Evolutionary conservation across 257 asterid species (phyloP).

Genomic region (Rehmannia glutinosa): DNA sequence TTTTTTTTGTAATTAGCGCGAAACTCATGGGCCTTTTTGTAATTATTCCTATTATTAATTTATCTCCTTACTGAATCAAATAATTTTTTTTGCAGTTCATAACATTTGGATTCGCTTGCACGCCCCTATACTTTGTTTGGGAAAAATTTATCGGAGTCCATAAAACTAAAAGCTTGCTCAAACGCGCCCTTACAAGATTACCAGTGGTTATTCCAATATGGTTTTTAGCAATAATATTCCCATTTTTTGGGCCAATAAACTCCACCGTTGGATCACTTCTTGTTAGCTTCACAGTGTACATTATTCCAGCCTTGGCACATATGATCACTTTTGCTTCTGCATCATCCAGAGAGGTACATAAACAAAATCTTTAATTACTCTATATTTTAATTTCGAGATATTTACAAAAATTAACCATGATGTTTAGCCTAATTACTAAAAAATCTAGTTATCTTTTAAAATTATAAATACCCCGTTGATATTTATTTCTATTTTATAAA

Average conservation of each 20-base stretch:
- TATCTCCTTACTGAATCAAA: too few species aligned
- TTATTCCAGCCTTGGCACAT: constrained; percentile 83
- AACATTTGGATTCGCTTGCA: constrained; percentile 87
- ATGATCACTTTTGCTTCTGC: constrained; percentile 86
- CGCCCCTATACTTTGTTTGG: constrained; percentile 84
- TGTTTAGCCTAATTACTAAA: too few species aligned
- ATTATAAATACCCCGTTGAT: too few species aligned
- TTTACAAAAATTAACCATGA: too few species aligned
- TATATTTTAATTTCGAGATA: too few species aligned
- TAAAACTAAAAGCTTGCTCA: constrained; percentile 64
- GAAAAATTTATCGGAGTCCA: constrained; percentile 77
- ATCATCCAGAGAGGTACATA: constrained; percentile 84
- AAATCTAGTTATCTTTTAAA: too few species aligned
- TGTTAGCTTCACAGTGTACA: constrained; percentile 90
- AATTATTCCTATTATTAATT: not conserved
- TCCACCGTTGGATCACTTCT: constrained; percentile 87
- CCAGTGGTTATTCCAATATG: constrained; percentile 84
- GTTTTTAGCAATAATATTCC: constrained; percentile 77
- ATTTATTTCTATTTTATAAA: too few species aligned
- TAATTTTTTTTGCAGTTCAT: constrained; percentile 45
- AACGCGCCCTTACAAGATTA: constrained; percentile 62
- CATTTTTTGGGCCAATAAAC: constrained; percentile 82
- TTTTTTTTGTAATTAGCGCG: too few species aligned
- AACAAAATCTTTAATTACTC: too few species aligned
- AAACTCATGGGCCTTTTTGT: too few species aligned